A percentile compares a stretch with the other conserved stretches of the same genome.
Conservation (phyloP, 2,329 filamentous ascomycete genomes). For the Neonectria coccinea region DNA sequence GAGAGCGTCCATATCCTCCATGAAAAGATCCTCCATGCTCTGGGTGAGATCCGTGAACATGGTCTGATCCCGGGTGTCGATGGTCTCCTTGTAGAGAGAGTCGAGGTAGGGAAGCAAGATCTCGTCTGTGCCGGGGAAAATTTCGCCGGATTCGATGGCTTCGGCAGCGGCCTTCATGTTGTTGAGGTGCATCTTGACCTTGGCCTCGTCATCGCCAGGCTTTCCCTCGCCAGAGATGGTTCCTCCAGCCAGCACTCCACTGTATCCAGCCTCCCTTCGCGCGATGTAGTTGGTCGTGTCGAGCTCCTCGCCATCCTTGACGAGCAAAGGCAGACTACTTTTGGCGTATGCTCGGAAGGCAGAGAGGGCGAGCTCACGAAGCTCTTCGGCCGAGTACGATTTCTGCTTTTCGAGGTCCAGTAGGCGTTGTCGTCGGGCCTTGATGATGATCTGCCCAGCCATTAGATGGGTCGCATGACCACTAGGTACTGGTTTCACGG, state of each 20-base stretch:
- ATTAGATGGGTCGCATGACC: constrained; percentile 31
- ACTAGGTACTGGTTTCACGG: neutral
- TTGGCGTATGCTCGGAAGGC: constrained; percentile 69
- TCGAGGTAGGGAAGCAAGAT: constrained; percentile 88
- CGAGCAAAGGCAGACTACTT: constrained; percentile 65
- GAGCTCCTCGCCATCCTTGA: constrained; percentile 57
- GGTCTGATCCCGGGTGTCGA: constrained; percentile 71
- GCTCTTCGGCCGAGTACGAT: constrained; percentile 60
- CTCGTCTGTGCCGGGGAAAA: constrained; percentile 69
- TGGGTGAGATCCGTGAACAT: constrained; percentile 90
- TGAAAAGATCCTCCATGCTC: constrained; percentile 88
- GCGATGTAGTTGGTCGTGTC: constrained; percentile 63
- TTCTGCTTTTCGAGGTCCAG: constrained; percentile 85
- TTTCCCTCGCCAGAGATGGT: constrained; percentile 68
- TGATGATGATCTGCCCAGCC: constrained; percentile 64
- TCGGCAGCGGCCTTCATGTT: constrained; percentile 65
- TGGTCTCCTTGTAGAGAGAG: constrained; percentile 70
- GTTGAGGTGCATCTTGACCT: constrained; percentile 89
- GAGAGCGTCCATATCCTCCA: constrained; percentile 85
- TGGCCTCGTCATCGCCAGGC: constrained; percentile 83
- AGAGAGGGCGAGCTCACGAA: constrained; percentile 60
- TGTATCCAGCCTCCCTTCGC: constrained; percentile 65
- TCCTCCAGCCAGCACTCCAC: constrained; percentile 65
- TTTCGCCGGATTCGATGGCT: constrained; percentile 60
- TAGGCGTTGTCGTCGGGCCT: constrained; percentile 80